A percentile compares a stretch with the other conserved stretches of the same genome.
These are phyloP conservation scores for Somion occarium DNA, from an alignment of 1,284 basidiomycete species.

Conservation along the genomic window DNA sequence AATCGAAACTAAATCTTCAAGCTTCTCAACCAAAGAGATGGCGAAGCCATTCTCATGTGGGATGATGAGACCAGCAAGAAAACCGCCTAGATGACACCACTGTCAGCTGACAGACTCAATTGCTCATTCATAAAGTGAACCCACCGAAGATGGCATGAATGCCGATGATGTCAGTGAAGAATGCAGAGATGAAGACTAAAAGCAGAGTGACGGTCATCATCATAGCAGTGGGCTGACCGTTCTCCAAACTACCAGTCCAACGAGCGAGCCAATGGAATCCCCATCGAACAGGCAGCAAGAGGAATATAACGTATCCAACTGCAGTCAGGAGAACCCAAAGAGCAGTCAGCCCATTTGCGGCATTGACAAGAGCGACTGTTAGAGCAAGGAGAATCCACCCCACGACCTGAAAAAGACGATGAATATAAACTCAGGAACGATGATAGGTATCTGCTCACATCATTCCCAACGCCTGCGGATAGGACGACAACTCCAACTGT, in stretches of 20 bases:
- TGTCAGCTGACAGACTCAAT: neutral
- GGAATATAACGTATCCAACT: slow-evolving; percentile 51
- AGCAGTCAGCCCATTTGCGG: slow-evolving; percentile 45
- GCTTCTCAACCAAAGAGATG: slow-evolving; percentile 68
- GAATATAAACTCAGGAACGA: neutral
- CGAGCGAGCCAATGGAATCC: slow-evolving; percentile 63
- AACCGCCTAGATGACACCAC: slow-evolving; percentile 50
- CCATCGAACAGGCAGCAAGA: slow-evolving; percentile 64
- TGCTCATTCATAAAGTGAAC: neutral
- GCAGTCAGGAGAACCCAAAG: slow-evolving; percentile 61
- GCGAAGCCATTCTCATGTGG: slow-evolving; percentile 86
- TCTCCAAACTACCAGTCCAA: slow-evolving; percentile 72
- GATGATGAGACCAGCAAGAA: slow-evolving; percentile 85
- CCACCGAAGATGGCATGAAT: slow-evolving; percentile 59
- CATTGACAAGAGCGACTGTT: slow-evolving; percentile 60
- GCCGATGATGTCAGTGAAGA: slow-evolving; percentile 87
- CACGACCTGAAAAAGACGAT: slow-evolving; percentile 31
- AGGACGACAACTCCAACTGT: slow-evolving; percentile 65
- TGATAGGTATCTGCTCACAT: slow-evolving; percentile 23
- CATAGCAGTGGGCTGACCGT: slow-evolving; percentile 63
- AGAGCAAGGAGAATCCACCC: slow-evolving; percentile 49
- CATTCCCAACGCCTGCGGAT: slow-evolving; percentile 70
- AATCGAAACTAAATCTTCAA: slow-evolving; percentile 75
- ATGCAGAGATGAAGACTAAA: slow-evolving; percentile 74
- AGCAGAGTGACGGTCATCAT: slow-evolving; percentile 82